Evolutionary conservation across 1,284 basidiomycete genomes (phyloP).

Genomic region (Ganoderma resinaceum): DNA sequence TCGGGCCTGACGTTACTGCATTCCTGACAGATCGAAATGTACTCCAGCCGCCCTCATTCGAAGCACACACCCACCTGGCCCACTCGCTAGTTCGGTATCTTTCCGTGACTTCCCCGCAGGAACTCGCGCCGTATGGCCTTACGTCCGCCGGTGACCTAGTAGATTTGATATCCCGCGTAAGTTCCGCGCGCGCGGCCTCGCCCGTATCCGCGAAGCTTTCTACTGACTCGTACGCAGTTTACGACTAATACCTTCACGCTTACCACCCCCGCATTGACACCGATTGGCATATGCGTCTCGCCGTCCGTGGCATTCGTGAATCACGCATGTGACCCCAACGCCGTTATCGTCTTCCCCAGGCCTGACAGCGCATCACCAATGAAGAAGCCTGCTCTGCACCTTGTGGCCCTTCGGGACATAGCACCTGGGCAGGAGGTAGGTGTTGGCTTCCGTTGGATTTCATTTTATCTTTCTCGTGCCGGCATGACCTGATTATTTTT

Average conservation of each 20-base stretch:
- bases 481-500: constrained; percentile 8
- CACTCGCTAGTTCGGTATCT: constrained; percentile 76
- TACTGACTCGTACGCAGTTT: constrained; percentile 59
- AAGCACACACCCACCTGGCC: constrained; percentile 71
- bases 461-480: constrained; percentile 8
- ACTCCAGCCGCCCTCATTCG: constrained; percentile 54
- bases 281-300: constrained; percentile 84
- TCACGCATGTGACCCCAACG: constrained; percentile 92
- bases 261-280: constrained; percentile 75
- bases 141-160: constrained; percentile 67
- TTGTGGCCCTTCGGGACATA: constrained; percentile 76
- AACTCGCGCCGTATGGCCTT: constrained; percentile 64
- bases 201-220: neutral
- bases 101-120: constrained; percentile 60
- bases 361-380: constrained; percentile 40
- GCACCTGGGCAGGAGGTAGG: constrained; percentile 72
- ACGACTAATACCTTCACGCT: constrained; percentile 90
- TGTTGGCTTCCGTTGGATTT: neutral
- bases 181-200: constrained; percentile 26
- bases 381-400: constrained; percentile 71
- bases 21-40: constrained; percentile 53
- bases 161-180: constrained; percentile 73
- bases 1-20: neutral
- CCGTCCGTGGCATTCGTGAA: constrained; percentile 86
- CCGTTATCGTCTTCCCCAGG: constrained; percentile 87